Evolutionary conservation across 768 basidiomycete genomes (phyloP), one percentile per base, ranked within the genome.

Genomic region (Mycena leptocephala): DNA sequence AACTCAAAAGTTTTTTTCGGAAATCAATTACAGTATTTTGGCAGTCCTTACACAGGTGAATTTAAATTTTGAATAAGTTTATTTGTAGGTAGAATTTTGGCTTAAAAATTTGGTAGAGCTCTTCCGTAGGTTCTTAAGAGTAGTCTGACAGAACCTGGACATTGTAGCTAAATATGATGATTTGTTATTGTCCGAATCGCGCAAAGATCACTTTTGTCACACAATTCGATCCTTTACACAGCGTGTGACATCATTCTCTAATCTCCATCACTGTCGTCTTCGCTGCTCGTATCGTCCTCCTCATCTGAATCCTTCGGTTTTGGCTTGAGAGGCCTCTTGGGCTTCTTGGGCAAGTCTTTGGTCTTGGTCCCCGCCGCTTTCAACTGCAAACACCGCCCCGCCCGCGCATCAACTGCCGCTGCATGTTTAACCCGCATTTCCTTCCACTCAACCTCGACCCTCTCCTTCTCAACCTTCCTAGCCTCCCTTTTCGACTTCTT

Each of bases 381-480:
- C 13, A 48, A 18, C 48, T n/a, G 20, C 18, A 18, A 48, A 48
- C 10, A 16, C 24, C 22, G 48, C 48, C 22, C 48, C 20, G 48
- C 18, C 48, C 48, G 24, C 10, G 48, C 48, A 6, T 37, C 59
- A 39, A 64, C 63, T 2, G 5, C 24, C 37, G 16, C 62, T n/a
- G 5, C 32, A 43, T 67, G 65, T 32, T 11, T 14, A 20, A 24
- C 48, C 48, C n/a, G 22, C 37, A 69, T 69, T 24, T 2, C 53
- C 67, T 56, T 58, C 67, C 67, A 69, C 67, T 58, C 53, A 14
- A 8, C 26, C 53, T 56, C 67, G 7, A 55, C 10, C 5, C 33
- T 10, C 53, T 58, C 63, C 30, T 74, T 69, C 58, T 63, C 55
- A 0, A 56, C 63, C 41, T 77, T 77, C 24, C 7, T 8, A 22